Percentiles rank a stretch among this genome's conserved stretches.
Conservation (phyloP, 1,284 basidiomycete genomes). For the Thecaphora thlaspeos region DNA sequence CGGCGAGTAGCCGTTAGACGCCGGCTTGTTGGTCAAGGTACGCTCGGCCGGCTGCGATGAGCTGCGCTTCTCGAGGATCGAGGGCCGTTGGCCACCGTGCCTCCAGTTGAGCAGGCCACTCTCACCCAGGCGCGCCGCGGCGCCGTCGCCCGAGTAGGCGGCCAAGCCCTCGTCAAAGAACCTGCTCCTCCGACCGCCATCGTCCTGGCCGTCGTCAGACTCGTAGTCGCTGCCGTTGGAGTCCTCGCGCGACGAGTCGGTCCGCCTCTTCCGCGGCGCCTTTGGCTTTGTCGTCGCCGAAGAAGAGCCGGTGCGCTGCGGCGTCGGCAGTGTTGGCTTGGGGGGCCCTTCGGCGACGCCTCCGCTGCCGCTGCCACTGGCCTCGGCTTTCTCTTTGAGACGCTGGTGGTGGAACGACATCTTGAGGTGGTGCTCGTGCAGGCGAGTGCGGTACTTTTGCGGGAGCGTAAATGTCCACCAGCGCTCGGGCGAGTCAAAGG, state of each 20-base stretch:
- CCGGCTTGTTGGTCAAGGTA: background rate
- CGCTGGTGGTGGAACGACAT: constrained; percentile 28
- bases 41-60: background rate
- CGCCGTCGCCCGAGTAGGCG: constrained; percentile 13
- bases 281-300: background rate
- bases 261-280: background rate
- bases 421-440: constrained; percentile 40
- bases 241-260: background rate
- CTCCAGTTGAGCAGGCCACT: constrained; percentile 30
- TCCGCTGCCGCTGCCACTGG: background rate
- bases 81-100: constrained; percentile 5
- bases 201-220: constrained; percentile 18
- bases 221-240: constrained; percentile 21
- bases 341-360: no score
- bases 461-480: constrained; percentile 52
- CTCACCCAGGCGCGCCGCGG: constrained; percentile 29
- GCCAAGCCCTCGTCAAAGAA: constrained; percentile 16
- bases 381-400: background rate
- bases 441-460: constrained; percentile 36
- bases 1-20: background rate
- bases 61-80: background rate
- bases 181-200: constrained; percentile 12
- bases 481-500: constrained; percentile 16
- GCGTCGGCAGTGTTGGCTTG: background rate
- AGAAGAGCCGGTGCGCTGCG: constrained; percentile 1